Evolutionary conservation across 2,329 filamentous ascomycete genomes (phyloP).

Genomic region (Pezicula radicicola): DNA sequence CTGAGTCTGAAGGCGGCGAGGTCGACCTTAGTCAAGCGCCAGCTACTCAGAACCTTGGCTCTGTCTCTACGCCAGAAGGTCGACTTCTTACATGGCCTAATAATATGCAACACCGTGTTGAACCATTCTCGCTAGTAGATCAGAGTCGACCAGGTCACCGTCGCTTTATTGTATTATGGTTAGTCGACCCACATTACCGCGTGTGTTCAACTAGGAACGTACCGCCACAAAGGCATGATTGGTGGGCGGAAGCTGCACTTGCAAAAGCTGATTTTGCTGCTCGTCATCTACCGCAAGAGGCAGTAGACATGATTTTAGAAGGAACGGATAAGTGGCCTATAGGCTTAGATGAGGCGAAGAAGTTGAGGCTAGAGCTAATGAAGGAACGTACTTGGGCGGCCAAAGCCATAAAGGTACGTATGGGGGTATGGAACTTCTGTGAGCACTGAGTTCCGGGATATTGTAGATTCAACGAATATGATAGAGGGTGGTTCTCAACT

Average conservation of each 20-base stretch:
- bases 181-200: conserved; percentile 51
- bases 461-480: too few species aligned
- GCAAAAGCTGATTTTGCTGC: neutral
- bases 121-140: conserved; percentile 47
- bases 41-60: conserved; percentile 35
- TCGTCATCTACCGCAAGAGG: too few species aligned
- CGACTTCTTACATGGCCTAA: conserved; percentile 41
- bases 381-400: too few species aligned
- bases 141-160: conserved; percentile 47
- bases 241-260: conserved; percentile 27
- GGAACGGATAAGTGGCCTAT: too few species aligned
- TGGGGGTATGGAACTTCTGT: too few species aligned
- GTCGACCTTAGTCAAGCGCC: conserved; percentile 8
- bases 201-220: conserved; percentile 48
- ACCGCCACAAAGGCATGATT: conserved; percentile 44
- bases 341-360: too few species aligned
- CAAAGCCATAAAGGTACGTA: too few species aligned
- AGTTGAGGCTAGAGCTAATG: too few species aligned
- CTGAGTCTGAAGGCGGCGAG: too few species aligned
- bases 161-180: conserved; percentile 52
- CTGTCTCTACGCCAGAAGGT: conserved; percentile 30
- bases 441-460: too few species aligned
- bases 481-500: too few species aligned
- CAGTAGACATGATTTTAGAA: too few species aligned
- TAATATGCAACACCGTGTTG: conserved; percentile 43